Conservation (phyloP, 2,329 filamentous ascomycete genomes). For the Nakataea oryzae region DNA sequence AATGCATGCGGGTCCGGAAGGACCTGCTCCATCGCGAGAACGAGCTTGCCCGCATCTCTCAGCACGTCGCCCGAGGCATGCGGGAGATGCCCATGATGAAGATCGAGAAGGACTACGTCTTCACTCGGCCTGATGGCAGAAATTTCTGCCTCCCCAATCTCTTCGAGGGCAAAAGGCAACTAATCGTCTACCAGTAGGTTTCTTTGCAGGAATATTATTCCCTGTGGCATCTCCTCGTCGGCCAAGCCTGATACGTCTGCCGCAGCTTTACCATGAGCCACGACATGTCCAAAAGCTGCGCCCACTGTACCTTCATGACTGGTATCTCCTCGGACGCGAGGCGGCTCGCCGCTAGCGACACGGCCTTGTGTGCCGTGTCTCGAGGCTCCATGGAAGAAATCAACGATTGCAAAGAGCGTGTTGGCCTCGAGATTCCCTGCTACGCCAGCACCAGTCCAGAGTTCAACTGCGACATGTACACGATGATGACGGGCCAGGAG, state of each 20-base stretch:
- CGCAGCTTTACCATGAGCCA: constrained; percentile 29
- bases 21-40: not conserved
- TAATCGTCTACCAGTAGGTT: constrained; percentile 26
- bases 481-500: not conserved
- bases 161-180: constrained; percentile 21
- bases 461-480: constrained; percentile 27
- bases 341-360: constrained; percentile 24
- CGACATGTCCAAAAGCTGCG: constrained; percentile 20
- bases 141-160: constrained; percentile 16
- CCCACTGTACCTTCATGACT: constrained; percentile 25
- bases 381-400: constrained; percentile 20
- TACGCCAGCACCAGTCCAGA: constrained; percentile 21
- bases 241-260: not conserved
- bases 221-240: not conserved
- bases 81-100: constrained; percentile 28
- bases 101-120: constrained; percentile 22
- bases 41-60: not conserved
- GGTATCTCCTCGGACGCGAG: constrained; percentile 25
- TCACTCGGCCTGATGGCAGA: constrained; percentile 18
- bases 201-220: not conserved
- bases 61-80: constrained; percentile 16
- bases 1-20: not conserved
- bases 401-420: constrained; percentile 15
- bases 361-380: constrained; percentile 26
- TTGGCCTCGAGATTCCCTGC: constrained; percentile 29